Base-by-base conservation (phyloP, 2,329 filamentous ascomycete species). In the Hortaea sp. region DNA sequence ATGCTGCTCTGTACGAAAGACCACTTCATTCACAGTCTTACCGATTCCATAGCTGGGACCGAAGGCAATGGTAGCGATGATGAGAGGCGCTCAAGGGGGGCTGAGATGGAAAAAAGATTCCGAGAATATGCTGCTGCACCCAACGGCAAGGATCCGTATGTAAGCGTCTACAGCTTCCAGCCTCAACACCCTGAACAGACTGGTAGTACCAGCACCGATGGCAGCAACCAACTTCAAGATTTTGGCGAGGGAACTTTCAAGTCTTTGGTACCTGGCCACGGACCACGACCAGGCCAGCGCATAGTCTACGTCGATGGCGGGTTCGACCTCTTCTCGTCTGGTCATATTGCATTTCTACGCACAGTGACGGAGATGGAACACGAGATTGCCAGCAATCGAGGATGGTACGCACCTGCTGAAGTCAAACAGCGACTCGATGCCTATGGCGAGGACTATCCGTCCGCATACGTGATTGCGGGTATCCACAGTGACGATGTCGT, bases 291-390 rank as follows among this genome's bases (percentile, higher is more conserved):
- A 0, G 90, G 85, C 1, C 92, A 97, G 68, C 76, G 85, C 7
- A 76, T 98, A 30, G 81, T 95, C 39, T 98, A 98, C 63, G 90
- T 97, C 6, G 92, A 98, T 56, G 92, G 92, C 41, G 92, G 90
- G 1, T 98, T 94, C 65, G 92, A 98, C 63, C 76, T 98, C 20
- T 98, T 98, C 68, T 95, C 87, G 0, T 94, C 88, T 42, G 92
- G 92, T 0, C 92, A 98, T 64, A 97, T 98, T 57, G 89, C 94
- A 63, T 98, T 98, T 57, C 75, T 98, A 45, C 80, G 84, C 41
- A 76, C 78, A 37, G 90, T 98, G 3, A 74, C 83, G 6, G 70
- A 82, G 52, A 72, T 76, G 0, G 90, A 97, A 66, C 79, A 88
- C 57, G 73, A 78, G 46, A 71, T 82, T 42, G 88, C 82, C 5